These are phyloP conservation scores for Boletellus dicymbophilus DNA, from an alignment of 1,284 basidiomycete species.

Conservation along the genomic window DNA sequence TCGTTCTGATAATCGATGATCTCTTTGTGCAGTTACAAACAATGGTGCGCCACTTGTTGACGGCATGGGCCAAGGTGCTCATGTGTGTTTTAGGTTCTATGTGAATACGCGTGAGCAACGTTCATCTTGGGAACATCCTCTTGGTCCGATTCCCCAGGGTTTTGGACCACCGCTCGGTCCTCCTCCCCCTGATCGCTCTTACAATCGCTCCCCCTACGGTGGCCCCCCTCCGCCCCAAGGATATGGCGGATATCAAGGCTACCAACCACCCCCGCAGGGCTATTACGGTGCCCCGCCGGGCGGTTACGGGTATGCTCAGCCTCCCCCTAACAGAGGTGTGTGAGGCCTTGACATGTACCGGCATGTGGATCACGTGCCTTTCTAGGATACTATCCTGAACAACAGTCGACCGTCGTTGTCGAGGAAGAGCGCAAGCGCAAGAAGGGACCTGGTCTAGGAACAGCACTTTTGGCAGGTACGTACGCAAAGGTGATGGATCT, in stretches of 20 bases:
- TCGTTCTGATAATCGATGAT: slow-evolving; percentile 24
- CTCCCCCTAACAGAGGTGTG: slow-evolving; percentile 22
- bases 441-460: slow-evolving; percentile 29
- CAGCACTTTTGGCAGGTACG: slow-evolving; percentile 30
- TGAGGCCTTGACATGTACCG: neutral
- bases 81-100: slow-evolving; percentile 57
- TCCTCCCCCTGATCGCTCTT: slow-evolving; percentile 28
- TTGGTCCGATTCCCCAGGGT: slow-evolving; percentile 42
- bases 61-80: neutral
- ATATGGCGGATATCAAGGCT: slow-evolving; percentile 25
- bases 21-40: slow-evolving; percentile 52
- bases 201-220: slow-evolving; percentile 34
- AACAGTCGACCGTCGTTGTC: slow-evolving; percentile 8
- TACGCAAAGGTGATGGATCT: no score
- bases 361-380: neutral
- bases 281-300: slow-evolving; percentile 19
- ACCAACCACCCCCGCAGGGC: slow-evolving; percentile 21
- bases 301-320: slow-evolving; percentile 15
- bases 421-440: slow-evolving; percentile 18
- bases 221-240: slow-evolving; percentile 19
- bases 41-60: slow-evolving; percentile 50
- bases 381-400: slow-evolving; percentile 17
- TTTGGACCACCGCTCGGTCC: slow-evolving; percentile 45
- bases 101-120: slow-evolving; percentile 63
- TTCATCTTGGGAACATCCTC: slow-evolving; percentile 67